Evolutionary conservation across 2,329 filamentous ascomycete species (phyloP).

Genomic region (Ambrosiella cleistominuta): DNA sequence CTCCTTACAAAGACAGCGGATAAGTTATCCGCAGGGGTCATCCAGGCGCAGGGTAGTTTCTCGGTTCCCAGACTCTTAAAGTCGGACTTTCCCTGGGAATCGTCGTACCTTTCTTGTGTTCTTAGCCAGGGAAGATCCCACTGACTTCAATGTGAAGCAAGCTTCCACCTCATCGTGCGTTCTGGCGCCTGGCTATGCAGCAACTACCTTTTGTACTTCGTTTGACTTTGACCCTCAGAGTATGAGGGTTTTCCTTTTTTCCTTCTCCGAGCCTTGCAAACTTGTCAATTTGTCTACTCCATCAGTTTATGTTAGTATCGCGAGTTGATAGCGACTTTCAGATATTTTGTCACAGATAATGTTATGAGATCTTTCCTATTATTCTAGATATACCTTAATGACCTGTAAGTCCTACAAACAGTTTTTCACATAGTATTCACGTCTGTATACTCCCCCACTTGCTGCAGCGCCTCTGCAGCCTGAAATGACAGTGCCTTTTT

Average conservation of each 20-base stretch:
- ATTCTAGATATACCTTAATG: not conserved
- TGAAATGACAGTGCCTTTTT: not conserved
- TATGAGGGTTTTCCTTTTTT: not conserved
- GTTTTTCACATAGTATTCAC: too few species aligned
- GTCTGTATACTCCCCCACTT: not conserved
- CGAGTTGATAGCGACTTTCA: not conserved
- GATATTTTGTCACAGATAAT: not conserved
- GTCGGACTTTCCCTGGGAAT: not conserved
- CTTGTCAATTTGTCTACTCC: not conserved
- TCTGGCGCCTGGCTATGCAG: not conserved
- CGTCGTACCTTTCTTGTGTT: not conserved
- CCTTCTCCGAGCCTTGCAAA: not conserved
- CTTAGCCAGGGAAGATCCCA: not conserved
- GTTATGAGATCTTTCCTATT: too few species aligned
- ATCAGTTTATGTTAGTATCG: not conserved
- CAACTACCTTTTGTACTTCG: not conserved
- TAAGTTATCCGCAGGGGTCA: too few species aligned
- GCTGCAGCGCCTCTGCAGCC: not conserved
- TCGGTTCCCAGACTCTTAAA: not conserved
- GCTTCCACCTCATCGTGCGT: not conserved
- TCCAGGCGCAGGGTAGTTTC: not conserved
- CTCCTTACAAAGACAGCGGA: too few species aligned
- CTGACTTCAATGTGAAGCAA: slow-evolving; percentile 2
- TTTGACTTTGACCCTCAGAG: not conserved
- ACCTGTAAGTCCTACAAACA: not conserved